These are phyloP conservation scores for Laguncularia racemosa DNA, from an alignment of 345 rosid species.

Conservation along the genomic window DNA sequence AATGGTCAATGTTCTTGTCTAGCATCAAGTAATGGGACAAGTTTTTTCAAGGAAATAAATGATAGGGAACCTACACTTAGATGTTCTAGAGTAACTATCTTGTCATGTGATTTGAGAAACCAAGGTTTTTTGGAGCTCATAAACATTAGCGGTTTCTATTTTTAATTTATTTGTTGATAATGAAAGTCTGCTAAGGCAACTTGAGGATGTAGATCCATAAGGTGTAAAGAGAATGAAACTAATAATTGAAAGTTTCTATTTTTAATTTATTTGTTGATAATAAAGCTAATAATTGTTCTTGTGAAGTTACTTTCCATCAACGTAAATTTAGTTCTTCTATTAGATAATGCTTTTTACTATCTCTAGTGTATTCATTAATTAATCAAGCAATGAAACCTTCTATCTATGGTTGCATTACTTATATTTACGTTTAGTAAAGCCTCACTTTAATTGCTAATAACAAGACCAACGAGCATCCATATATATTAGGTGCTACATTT, in stretches of 20 bases:
- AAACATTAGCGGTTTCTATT: constrained; percentile 7
- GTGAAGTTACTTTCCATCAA: constrained; percentile 18
- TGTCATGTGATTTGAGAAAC: constrained; percentile 9
- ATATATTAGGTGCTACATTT: neutral
- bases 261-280: too few species aligned
- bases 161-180: too few species aligned
- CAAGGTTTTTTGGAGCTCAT: constrained; percentile 6
- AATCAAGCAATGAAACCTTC: neutral
- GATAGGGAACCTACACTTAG: neutral
- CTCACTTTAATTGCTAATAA: neutral
- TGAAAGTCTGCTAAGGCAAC: too few species aligned
- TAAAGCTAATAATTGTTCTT: constrained; percentile 13
- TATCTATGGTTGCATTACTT: constrained; percentile 3
- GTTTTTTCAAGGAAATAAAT: neutral
- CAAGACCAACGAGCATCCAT: neutral
- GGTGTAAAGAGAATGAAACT: constrained; percentile 12
- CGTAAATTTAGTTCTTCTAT: neutral
- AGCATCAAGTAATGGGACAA: neutral
- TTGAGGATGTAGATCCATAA: constrained; percentile 1
- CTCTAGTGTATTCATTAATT: constrained; percentile 1
- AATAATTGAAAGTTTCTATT: too few species aligned
- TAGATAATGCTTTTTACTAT: constrained; percentile 2
- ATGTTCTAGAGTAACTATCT: neutral
- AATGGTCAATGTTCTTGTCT: constrained; percentile 12
- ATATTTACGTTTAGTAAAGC: constrained; percentile 8